These are phyloP conservation scores for Talaromyces sp. DNA, from an alignment of 2,329 filamentous ascomycete species.

Conservation along the genomic window DNA sequence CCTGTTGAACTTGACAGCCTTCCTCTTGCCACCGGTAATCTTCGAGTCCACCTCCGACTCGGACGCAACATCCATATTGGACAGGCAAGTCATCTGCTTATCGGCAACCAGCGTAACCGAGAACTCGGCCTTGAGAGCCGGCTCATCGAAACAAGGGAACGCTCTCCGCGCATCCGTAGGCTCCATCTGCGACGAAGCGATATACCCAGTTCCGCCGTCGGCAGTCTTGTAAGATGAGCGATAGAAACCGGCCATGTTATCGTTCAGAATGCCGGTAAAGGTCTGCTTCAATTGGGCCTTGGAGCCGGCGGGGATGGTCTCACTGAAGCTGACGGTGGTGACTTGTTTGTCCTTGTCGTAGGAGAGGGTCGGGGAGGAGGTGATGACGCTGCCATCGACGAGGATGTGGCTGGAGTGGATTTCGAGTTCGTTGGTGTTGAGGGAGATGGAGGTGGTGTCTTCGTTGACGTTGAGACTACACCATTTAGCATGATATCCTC, in stretches of 20 bases:
- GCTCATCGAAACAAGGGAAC: slow-evolving; percentile 96
- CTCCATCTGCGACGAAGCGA: slow-evolving; percentile 95
- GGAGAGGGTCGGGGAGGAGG: slow-evolving; percentile 63
- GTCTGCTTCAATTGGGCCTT: slow-evolving; percentile 75
- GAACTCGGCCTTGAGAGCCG: slow-evolving; percentile 87
- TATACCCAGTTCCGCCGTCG: slow-evolving; percentile 73
- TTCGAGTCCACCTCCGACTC: slow-evolving; percentile 69
- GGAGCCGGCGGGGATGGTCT: slow-evolving; percentile 67
- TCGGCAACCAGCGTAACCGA: slow-evolving; percentile 88
- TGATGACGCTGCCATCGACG: slow-evolving; percentile 52
- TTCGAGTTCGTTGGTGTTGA: slow-evolving; percentile 84
- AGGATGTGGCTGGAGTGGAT: slow-evolving; percentile 71
- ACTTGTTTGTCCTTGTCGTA: slow-evolving; percentile 78
- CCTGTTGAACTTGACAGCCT: slow-evolving; percentile 87
- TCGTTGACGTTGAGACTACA: slow-evolving; percentile 72
- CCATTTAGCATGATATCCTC: neutral
- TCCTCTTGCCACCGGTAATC: slow-evolving; percentile 63
- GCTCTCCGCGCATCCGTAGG: slow-evolving; percentile 88
- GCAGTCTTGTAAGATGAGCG: slow-evolving; percentile 84
- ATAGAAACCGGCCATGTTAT: slow-evolving; percentile 98
- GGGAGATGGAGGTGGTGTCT: slow-evolving; percentile 77
- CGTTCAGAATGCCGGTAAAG: slow-evolving; percentile 78
- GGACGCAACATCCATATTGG: slow-evolving; percentile 91
- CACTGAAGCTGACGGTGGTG: slow-evolving; percentile 74
- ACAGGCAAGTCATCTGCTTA: slow-evolving; percentile 83